Evolutionary conservation across 2,329 filamentous ascomycete species (phyloP).

Genomic region (Sclerotinia spermophila): DNA sequence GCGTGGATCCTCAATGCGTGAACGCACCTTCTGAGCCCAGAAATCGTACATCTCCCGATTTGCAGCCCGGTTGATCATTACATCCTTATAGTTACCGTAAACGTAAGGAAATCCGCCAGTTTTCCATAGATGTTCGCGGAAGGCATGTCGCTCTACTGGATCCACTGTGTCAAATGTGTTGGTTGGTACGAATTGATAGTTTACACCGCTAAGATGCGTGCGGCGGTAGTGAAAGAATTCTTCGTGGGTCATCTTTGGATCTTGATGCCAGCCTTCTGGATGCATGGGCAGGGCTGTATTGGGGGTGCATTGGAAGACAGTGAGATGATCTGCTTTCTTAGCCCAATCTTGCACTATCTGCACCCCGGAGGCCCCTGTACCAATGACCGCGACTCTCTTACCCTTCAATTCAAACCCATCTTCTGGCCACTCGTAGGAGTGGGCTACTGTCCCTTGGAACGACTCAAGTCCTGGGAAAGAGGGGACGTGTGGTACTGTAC

Average conservation of each 20-base stretch:
- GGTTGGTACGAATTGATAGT: background rate
- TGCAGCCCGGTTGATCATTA: background rate
- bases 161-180: background rate
- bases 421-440: constrained; percentile 54
- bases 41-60: background rate
- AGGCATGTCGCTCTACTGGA: background rate
- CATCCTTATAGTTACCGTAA: background rate
- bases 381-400: constrained; percentile 56
- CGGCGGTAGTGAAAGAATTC: background rate
- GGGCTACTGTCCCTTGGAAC: constrained; percentile 48
- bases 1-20: background rate
- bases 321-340: constrained; percentile 47
- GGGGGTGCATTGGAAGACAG: constrained; percentile 54
- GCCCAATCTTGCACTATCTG: constrained; percentile 57
- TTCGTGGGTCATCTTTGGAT: background rate
- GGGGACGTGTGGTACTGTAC: constrained; percentile 47
- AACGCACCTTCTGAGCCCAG: background rate
- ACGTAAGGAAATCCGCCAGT: background rate
- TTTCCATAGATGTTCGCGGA: background rate
- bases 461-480: constrained; percentile 44
- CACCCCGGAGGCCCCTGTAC: constrained; percentile 55
- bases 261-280: background rate
- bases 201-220: background rate
- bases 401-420: constrained; percentile 52
- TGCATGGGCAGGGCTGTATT: constrained; percentile 53